phyloP scores from a whole-genome alignment of 441 rosid genomes.

The Aquilaria agallochum region DNA sequence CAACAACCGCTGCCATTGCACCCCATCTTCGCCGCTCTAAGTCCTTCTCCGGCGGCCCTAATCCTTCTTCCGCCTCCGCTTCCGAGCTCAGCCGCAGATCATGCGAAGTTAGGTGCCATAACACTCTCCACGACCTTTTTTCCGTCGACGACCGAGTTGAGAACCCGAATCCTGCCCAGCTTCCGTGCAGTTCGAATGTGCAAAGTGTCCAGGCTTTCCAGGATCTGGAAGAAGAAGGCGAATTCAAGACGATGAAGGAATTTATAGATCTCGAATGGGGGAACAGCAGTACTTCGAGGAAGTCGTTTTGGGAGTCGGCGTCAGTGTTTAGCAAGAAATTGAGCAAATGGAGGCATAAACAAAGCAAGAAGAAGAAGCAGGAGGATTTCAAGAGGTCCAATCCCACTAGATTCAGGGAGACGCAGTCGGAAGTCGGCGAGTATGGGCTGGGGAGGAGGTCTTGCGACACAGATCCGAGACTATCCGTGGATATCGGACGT shows the following conservation, averaged over 20 bases:
- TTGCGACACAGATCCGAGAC: conserved; percentile 91
- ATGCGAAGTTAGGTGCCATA: conserved; percentile 28
- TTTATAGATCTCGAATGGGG: conserved; percentile 67
- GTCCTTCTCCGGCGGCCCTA: conserved; percentile 46
- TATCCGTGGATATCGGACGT: conserved; percentile 43
- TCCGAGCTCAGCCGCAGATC: conserved; percentile 27
- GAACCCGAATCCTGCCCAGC: conserved; percentile 24
- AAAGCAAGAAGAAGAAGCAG: conserved; percentile 66
- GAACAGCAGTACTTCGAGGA: conserved; percentile 61
- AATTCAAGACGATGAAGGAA: conserved; percentile 53
- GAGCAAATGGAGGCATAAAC: conserved; percentile 83
- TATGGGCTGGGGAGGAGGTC: conserved; percentile 81
- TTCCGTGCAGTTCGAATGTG: conserved; percentile 26
- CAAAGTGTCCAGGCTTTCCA: conserved; percentile 15
- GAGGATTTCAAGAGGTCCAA: conserved; percentile 41
- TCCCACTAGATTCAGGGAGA: conserved; percentile 77
- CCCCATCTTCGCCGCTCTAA: conserved; percentile 47
- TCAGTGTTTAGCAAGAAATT: conserved; percentile 79
- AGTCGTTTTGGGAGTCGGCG: conserved; percentile 82
- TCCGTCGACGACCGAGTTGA: conserved; percentile 22
- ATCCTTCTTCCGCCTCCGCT: conserved; percentile 35
- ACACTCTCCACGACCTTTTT: conserved; percentile 36
- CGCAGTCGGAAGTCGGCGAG: conserved; percentile 89
- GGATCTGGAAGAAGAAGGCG: conserved; percentile 20
- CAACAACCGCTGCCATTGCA: conserved; percentile 19